Base-by-base conservation (phyloP, 2,329 filamentous ascomycete species). In the Fusarium clavum region DNA sequence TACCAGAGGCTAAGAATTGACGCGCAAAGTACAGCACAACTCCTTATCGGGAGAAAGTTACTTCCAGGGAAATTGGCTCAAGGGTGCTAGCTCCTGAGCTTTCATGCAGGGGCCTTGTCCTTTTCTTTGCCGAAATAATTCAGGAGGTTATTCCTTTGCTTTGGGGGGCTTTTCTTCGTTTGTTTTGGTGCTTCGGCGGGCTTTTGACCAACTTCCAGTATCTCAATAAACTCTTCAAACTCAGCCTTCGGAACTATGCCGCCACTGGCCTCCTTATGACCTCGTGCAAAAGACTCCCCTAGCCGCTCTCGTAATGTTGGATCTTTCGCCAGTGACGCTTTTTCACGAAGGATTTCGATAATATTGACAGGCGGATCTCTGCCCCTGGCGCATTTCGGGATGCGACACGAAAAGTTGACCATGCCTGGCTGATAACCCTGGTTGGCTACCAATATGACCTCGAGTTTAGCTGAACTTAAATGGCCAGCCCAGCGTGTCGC, bases 351-450 rank as follows among this genome's bases (percentile, higher is more conserved):
- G 3, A 83, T 84, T 70, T 86, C 82, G 55, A 91, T 91, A 57
- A 91, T 90, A 62, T 91, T 86, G 12, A 91, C 86, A 2, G 87
- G 85, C 5, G 84, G 83, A 18, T 88, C 84, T 29, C 82, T 80
- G 18, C 78, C 81, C 62, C 85, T 79, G 3, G 89, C 89, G 61
- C 84, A 86, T 48, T 85, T 81, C 1, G 90, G 84, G 9, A 92
- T 79, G 3, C 90, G 85, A 67, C 90, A 92, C 2, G 87, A 90
- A 78, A 92, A 92, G 72, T 91, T 90, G 25, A 92, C 89, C 76
- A 87, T 84, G 3, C 82, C 88, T 0, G 86, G 84, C 0, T 90
- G 75, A 69, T 92, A 92, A 0, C 89, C 89, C 59, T 89, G 86
- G 59, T 92, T 92, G 0, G 90, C 90, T 6, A 89, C 89, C 70